A percentile compares a stretch with the other conserved stretches of the same genome.
Evolutionary conservation across 257 asterid species (phyloP).

Genomic region (Solanum tarijense): DNA sequence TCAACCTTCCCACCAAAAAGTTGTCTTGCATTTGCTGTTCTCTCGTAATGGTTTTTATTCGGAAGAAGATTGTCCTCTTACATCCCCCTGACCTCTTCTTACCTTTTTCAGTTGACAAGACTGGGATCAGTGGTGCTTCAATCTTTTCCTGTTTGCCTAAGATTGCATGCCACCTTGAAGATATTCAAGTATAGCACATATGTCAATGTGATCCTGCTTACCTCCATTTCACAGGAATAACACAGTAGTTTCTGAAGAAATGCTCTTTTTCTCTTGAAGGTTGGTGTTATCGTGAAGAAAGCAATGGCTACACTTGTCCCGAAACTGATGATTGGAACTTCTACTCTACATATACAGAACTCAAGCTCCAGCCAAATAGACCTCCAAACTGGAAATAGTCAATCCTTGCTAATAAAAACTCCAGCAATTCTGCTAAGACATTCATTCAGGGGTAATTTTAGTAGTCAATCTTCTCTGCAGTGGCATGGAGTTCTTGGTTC

Average conservation of each 20-base stretch:
- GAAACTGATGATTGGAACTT: constrained; percentile 27
- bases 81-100: neutral
- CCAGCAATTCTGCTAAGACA: constrained; percentile 9
- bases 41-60: neutral
- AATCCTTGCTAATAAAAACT: constrained; percentile 8
- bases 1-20: neutral
- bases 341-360: constrained; percentile 13
- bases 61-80: neutral
- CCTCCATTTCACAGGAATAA: neutral
- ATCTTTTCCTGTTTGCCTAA: neutral
- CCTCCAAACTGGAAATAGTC: constrained; percentile 5
- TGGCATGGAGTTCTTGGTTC: constrained; percentile 17
- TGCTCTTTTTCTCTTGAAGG: neutral
- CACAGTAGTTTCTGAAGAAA: neutral
- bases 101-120: neutral
- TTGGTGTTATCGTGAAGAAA: constrained; percentile 2
- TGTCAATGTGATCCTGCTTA: neutral
- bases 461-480: constrained; percentile 6
- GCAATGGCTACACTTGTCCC: constrained; percentile 34
- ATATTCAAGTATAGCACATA: neutral
- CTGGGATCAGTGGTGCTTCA: neutral
- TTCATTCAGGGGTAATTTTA: constrained; percentile 7
- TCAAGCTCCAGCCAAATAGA: constrained; percentile 23
- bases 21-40: neutral
- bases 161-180: neutral